Conservation (phyloP, 495 filamentous ascomycete genomes). For the Penicillium coprophilum region DNA sequence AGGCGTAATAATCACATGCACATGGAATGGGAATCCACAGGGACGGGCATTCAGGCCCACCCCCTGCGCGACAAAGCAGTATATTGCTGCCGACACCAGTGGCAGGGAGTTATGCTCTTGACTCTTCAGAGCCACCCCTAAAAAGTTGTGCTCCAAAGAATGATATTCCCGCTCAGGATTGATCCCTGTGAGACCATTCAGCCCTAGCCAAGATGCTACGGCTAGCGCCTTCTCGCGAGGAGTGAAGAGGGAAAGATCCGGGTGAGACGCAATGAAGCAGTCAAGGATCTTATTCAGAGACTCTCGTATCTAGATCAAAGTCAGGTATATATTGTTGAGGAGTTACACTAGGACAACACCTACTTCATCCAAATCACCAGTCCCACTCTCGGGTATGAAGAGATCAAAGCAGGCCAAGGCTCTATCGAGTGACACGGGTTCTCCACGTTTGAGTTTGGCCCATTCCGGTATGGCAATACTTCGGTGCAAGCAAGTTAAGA, state of each 20-base stretch:
- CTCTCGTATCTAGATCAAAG: constrained; percentile 49
- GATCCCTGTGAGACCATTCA: constrained; percentile 67
- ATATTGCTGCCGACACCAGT: constrained; percentile 72
- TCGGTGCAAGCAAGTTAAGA: constrained; percentile 78
- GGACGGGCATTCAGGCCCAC: constrained; percentile 69
- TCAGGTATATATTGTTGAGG: constrained; percentile 8
- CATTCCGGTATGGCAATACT: constrained; percentile 75
- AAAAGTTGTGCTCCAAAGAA: constrained; percentile 78
- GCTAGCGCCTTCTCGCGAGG: constrained; percentile 65
- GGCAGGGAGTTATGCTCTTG: constrained; percentile 70
- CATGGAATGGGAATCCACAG: constrained; percentile 76
- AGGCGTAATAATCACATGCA: constrained; percentile 69
- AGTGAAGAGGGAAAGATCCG: constrained; percentile 49
- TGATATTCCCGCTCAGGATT: constrained; percentile 63
- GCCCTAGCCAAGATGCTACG: constrained; percentile 64
- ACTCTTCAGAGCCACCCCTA: constrained; percentile 66
- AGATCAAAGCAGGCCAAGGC: constrained; percentile 83
- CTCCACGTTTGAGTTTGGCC: constrained; percentile 54
- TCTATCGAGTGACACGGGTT: constrained; percentile 63
- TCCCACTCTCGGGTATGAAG: constrained; percentile 70
- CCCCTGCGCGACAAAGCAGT: constrained; percentile 63
- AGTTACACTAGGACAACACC: constrained; percentile 11
- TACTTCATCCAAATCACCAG: constrained; percentile 73
- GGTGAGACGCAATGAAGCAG: constrained; percentile 49
- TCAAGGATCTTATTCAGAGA: constrained; percentile 63